phyloP scores from a whole-genome alignment of 139 green algal genomes.

The Chlorella sp. region DNA sequence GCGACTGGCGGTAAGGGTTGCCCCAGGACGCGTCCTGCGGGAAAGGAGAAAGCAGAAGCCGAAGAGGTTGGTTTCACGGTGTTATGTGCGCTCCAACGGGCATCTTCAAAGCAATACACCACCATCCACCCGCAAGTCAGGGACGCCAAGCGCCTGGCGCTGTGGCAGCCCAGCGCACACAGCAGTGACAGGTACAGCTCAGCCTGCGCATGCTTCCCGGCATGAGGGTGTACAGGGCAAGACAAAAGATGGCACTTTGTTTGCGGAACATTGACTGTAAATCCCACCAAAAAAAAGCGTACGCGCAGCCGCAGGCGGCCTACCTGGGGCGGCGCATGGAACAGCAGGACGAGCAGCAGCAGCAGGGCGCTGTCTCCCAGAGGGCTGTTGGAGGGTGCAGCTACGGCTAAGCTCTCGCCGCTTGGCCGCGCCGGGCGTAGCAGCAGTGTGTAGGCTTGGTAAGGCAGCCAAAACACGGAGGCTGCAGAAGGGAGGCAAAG shows the following conservation, averaged over 20 bases:
- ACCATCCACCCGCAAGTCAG: too few relatives aligned
- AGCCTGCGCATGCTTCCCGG: not conserved
- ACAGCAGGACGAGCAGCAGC: conserved; percentile 71
- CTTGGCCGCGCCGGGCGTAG: conserved; percentile 29
- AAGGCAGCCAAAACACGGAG: conserved; percentile 71
- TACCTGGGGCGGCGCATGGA: conserved; percentile 55
- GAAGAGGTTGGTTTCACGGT: too few relatives aligned
- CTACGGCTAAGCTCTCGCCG: not conserved
- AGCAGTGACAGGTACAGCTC: too few relatives aligned
- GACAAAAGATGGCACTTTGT: not conserved
- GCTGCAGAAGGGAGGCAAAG: conserved; percentile 34
- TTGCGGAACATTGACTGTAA: too few relatives aligned
- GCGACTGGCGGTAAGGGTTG: conserved; percentile 67
- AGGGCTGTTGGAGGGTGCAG: conserved; percentile 45
- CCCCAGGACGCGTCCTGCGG: not conserved
- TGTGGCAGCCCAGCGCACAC: too few relatives aligned
- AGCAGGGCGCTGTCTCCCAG: conserved; percentile 59
- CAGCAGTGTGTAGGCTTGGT: conserved; percentile 66
- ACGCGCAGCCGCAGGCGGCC: too few relatives aligned
- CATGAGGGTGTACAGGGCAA: not conserved
- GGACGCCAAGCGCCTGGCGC: too few relatives aligned
- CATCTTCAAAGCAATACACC: too few relatives aligned
- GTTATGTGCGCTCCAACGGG: too few relatives aligned
- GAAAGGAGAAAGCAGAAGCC: not conserved
- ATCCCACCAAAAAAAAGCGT: too few relatives aligned